These are phyloP conservation scores for Cicer chorassanicum DNA, from an alignment of 306 rosid species.

Conservation along the genomic window DNA sequence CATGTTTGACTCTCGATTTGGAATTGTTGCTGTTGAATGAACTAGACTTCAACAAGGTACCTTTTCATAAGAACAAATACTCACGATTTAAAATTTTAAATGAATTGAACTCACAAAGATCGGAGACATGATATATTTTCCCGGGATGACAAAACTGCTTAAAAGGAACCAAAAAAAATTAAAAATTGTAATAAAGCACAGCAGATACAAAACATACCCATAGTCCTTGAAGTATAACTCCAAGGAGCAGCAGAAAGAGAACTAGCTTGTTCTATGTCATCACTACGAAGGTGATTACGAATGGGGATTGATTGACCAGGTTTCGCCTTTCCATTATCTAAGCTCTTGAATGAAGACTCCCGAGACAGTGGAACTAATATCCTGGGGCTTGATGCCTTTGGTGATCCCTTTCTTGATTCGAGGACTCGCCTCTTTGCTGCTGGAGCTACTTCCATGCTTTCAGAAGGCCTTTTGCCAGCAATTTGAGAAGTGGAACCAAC, in stretches of 20 bases:
- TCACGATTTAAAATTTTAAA: conserved; percentile 1
- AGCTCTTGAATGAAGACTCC: conserved; percentile 68
- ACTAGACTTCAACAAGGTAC: conserved; percentile 70
- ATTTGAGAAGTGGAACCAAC: conserved; percentile 52
- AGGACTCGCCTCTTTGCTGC: conserved; percentile 70
- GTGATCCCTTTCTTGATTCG: conserved; percentile 66
- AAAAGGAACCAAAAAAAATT: conserved; percentile 10
- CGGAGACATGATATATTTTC: conserved; percentile 29
- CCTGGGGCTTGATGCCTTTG: conserved; percentile 70
- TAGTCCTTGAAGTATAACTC: conserved; percentile 60
- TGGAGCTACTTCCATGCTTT: conserved; percentile 59
- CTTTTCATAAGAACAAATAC: conserved; percentile 51
- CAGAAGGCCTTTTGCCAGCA: conserved; percentile 70
- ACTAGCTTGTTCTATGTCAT: conserved; percentile 51
- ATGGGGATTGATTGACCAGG: conserved; percentile 52
- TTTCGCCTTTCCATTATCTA: conserved; percentile 67
- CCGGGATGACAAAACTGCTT: conserved; percentile 9
- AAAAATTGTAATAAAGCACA: conserved; percentile 16
- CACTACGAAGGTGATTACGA: conserved; percentile 49
- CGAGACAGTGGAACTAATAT: conserved; percentile 58
- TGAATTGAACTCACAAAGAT: conserved; percentile 19
- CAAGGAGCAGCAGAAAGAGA: conserved; percentile 55
- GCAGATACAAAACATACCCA: conserved; percentile 32
- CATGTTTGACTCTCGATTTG: conserved; percentile 70
- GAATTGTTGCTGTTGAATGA: conserved; percentile 68